Evolutionary conservation across 192 early-diverging fungal species (phyloP), one percentile per base, ranked within the genome.

Genomic region (Chytriomyces hyalinus): DNA sequence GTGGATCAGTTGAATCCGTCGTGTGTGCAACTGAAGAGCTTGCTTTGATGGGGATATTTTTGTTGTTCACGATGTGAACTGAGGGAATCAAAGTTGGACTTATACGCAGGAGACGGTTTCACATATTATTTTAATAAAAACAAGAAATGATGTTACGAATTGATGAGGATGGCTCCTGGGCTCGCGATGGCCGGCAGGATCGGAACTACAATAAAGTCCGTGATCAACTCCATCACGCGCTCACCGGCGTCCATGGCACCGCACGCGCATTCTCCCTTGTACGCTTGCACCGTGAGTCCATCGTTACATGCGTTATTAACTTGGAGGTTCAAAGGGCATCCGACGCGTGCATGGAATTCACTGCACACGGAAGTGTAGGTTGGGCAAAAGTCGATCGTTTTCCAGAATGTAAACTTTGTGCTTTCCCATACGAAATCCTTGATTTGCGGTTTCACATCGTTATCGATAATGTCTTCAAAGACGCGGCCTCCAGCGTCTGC

Each of bases 381-480:
- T 13, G 63, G 63, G 2, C 63, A 65, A 26, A 65, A 65, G 63
- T 65, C 63, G 26, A 65, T 43, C 2, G 63, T 65, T 43, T 65
- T 65, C 63, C 63, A 65, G 24, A 65, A 43, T 15, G 63, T 65
- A 26, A 65, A 65, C 26, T 43, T 22, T 1, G 63, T 28, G 36
- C 17, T 22, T 26, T 65, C 63, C 63, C 63, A 65, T 3, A 65
- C 26, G 24, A 22, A 22, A 26, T 65, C 63, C 63, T 43, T 65
- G 63, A 65, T 2, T 26, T 65, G 63, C 15, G 63, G 63, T 6
- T 65, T 65, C 11, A 65, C 63, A 26, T 65, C 63, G 63, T 65
- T 65, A 6, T 65, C 63, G 17, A 65, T 26, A 65, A 65, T 65
- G 26, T 65, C 63, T 26, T 65, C 63, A 65, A 65, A 65, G 17